Evolutionary conservation across 305 asterid genomes (phyloP), one percentile per base, ranked within the genome.

Genomic region (Plantago rigida): DNA sequence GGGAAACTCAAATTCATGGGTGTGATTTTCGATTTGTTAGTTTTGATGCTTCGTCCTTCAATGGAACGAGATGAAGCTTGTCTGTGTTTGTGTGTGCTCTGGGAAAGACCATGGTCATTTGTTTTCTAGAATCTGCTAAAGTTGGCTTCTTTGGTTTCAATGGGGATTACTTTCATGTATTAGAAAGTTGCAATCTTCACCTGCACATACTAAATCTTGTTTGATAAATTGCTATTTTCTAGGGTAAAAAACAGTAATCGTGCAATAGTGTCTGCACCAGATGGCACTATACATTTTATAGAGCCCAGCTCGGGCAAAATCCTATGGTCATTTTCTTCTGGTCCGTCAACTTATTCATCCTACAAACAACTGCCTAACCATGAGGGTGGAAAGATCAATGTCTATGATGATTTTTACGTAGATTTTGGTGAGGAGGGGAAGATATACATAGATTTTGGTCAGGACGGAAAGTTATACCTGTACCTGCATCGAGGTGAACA

Each of bases 381-480:
- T 39, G 92, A 77, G 54, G 84, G 76, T 54, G 82, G 82, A 59
- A 65, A 71, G 71, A 73, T 75, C 59, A 82, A 85, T 44, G 70
- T 77, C 55, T 69, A 89, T 57, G 42, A 70, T 13, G 82, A 79
- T 63, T 83, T 87, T 67, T 87, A 79, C 59, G 72, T 89, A 62
- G 97, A 89, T 73, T 73, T 83, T 78, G 97, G 94, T 62, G 94
- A 87, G 57, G 88, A 89, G 66, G 80, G 93, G 94, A 76, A 87
- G 55, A 81, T 89, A 54, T 85, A 78, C 60, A 73, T 88, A 64
- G 95, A 88, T 73, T 72, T 83, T 77, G 96, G 94, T 62, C 88
- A 86, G 56, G 87, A 88, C 68, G 81, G 91, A 91, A 76, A 86
- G 52, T 80, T 88, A 59, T 84, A 78, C 60, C 71, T 88, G 44